Percentiles rank a stretch among this genome's conserved stretches.
These are phyloP conservation scores for Coccinonectria pachysandricola DNA, from an alignment of 2,329 filamentous ascomycete genomes.

Conservation along the genomic window DNA sequence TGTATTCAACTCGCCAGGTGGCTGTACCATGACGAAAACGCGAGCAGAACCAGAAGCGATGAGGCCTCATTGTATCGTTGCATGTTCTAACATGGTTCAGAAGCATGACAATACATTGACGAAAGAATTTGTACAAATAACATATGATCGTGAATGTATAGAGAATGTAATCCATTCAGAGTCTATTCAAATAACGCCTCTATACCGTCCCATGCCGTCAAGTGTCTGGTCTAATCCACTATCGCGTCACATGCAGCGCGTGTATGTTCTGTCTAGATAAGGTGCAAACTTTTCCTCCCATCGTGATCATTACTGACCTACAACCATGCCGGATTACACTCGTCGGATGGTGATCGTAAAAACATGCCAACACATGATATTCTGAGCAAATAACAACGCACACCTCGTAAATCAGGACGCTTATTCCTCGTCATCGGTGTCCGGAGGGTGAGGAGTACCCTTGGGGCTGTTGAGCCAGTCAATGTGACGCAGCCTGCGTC, in stretches of 20 bases:
- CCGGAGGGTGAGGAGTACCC: conserved; percentile 66
- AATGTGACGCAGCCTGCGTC: conserved; percentile 77
- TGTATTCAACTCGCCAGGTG: too few relatives aligned
- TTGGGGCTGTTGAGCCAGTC: conserved; percentile 78
- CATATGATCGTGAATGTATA: too few relatives aligned
- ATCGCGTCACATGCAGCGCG: too few relatives aligned
- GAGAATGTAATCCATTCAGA: too few relatives aligned
- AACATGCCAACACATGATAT: conserved; percentile 2
- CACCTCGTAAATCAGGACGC: too few relatives aligned
- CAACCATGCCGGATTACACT: too few relatives aligned
- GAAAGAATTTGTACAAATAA: too few relatives aligned
- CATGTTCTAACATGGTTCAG: too few relatives aligned
- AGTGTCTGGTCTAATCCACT: neutral
- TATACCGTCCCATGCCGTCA: conserved; percentile 6
- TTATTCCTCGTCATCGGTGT: conserved; percentile 72
- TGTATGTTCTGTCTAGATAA: conserved; percentile 1
- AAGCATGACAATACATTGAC: too few relatives aligned
- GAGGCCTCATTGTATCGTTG: too few relatives aligned
- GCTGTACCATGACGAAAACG: too few relatives aligned
- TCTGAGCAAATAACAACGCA: conserved; percentile 2
- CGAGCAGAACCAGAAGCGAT: too few relatives aligned
- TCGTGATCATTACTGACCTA: neutral
- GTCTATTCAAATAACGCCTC: conserved; percentile 9
- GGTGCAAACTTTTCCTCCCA: conserved; percentile 1
- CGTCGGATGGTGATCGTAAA: conserved; percentile 3